Conservation (phyloP, 148 eudicot genomes). For the Chenopodium quinoa region DNA sequence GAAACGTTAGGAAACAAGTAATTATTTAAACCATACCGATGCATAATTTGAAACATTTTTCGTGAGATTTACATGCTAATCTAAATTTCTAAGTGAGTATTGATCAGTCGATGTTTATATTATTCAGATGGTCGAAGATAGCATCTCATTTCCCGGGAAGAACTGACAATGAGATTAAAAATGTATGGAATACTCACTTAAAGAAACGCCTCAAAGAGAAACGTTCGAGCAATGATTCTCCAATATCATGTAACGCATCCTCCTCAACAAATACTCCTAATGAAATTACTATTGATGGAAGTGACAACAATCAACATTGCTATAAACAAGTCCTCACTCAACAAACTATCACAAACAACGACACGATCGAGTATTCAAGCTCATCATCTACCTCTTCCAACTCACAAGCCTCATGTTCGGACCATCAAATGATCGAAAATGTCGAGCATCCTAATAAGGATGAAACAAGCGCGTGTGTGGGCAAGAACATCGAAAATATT, state of each 20-base stretch:
- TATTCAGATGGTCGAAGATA: constrained; percentile 48
- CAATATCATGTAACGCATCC: neutral
- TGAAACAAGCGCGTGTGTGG: neutral
- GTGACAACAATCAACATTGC: neutral
- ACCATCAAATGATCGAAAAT: neutral
- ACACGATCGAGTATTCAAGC: constrained; percentile 18
- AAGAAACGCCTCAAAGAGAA: constrained; percentile 39
- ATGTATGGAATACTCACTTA: constrained; percentile 54
- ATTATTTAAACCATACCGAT: neutral
- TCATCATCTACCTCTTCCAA: constrained; percentile 24
- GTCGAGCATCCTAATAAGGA: neutral
- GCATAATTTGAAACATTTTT: neutral
- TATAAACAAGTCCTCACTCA: neutral
- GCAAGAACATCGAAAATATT: neutral
- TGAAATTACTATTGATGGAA: constrained; percentile 6
- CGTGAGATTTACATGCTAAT: too few species aligned
- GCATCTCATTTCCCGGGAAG: constrained; percentile 51
- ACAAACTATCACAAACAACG: constrained; percentile 19
- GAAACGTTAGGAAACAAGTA: constrained; percentile 52
- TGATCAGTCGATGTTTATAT: neutral
- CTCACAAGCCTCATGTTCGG: constrained; percentile 17
- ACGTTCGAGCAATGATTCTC: neutral
- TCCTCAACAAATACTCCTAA: constrained; percentile 9
- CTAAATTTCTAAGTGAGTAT: neutral
- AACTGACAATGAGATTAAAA: constrained; percentile 54